Conservation (phyloP, 2,329 filamentous ascomycete species). For the Calonectria leucothoes region DNA sequence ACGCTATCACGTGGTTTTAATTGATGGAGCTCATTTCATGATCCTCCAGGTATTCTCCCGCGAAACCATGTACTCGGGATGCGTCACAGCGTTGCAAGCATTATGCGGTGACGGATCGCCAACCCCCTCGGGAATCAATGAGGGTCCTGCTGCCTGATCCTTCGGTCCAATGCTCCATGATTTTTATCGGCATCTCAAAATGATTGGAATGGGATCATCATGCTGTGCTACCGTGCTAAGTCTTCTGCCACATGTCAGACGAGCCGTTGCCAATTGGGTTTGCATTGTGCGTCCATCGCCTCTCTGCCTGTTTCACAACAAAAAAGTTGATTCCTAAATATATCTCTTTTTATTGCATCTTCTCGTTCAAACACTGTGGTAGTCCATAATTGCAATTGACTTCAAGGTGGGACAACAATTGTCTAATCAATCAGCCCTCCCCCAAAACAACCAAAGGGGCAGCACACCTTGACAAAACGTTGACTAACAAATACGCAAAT, state of each 20-base stretch:
- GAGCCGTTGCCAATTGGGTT: background rate
- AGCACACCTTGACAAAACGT: background rate
- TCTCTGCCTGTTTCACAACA: too few species aligned
- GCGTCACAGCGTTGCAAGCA: background rate
- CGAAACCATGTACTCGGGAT: background rate
- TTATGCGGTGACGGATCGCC: background rate
- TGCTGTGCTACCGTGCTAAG: background rate
- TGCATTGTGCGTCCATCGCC: background rate
- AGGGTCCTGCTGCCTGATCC: constrained; percentile 20
- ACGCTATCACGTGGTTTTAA: constrained; percentile 42
- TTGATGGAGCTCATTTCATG: background rate
- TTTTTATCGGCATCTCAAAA: too few species aligned
- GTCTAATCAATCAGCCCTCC: too few species aligned
- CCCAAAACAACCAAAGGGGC: background rate
- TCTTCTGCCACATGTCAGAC: background rate
- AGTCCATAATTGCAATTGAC: background rate
- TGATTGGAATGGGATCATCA: background rate
- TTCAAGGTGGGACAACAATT: too few species aligned
- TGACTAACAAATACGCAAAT: background rate
- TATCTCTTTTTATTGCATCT: background rate
- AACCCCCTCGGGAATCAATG: background rate
- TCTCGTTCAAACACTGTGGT: background rate
- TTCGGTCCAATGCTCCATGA: constrained; percentile 4
- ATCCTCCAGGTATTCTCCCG: background rate
- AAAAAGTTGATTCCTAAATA: too few species aligned